phyloP scores from a whole-genome alignment of 1,284 basidiomycete species.

The Cutaneotrichosporon mucoides region DNA sequence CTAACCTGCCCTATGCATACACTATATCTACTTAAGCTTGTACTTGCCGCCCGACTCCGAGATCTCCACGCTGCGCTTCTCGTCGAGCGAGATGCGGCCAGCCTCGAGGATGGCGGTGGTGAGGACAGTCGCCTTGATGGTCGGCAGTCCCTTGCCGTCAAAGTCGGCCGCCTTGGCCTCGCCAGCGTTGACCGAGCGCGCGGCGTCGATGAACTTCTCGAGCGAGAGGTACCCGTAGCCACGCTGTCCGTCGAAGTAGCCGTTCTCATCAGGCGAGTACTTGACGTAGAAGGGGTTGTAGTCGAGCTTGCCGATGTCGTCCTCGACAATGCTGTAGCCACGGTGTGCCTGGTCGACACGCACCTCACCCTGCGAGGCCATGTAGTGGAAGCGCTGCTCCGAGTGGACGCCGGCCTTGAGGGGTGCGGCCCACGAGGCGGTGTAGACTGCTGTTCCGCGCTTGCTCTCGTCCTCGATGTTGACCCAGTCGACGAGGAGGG shows the following conservation, averaged over 20 bases:
- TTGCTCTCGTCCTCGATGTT: conserved; percentile 66
- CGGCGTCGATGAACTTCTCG: conserved; percentile 71
- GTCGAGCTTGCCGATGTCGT: conserved; percentile 60
- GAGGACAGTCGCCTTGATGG: conserved; percentile 66
- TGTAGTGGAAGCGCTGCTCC: conserved; percentile 90
- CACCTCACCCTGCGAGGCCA: conserved; percentile 89
- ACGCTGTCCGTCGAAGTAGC: conserved; percentile 86
- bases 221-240: conserved; percentile 87
- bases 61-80: conserved; percentile 75
- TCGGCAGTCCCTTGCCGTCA: conserved; percentile 75
- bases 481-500: conserved; percentile 87
- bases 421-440: conserved; percentile 66
- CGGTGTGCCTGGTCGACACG: conserved; percentile 87
- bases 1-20: background rate
- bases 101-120: conserved; percentile 90
- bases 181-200: conserved; percentile 63
- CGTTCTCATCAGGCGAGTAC: conserved; percentile 83
- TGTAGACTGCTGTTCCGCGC: conserved; percentile 63
- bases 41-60: conserved; percentile 61
- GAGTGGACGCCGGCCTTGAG: conserved; percentile 61
- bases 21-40: conserved; percentile 52
- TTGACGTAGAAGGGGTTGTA: conserved; percentile 45
- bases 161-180: conserved; percentile 61
- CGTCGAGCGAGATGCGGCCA: conserved; percentile 80
- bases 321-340: conserved; percentile 82